phyloP scores from a whole-genome alignment of 345 rosid genomes.

The Salix dunnii region DNA sequence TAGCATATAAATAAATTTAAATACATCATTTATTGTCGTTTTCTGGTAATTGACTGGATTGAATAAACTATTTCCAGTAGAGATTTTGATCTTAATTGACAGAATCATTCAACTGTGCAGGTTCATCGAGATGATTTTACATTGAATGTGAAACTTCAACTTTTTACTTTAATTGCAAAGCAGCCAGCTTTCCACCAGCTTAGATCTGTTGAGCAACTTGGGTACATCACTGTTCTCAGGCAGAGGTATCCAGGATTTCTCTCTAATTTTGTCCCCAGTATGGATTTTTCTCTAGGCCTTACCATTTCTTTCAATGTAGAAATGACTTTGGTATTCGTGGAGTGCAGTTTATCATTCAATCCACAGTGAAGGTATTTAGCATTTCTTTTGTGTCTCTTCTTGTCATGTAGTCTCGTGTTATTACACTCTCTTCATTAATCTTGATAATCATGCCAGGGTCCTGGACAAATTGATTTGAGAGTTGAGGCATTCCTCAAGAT shows the following conservation, averaged over 20 bases:
- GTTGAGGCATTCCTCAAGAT: conserved; percentile 66
- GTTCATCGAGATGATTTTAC: conserved; percentile 77
- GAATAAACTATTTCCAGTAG: neutral
- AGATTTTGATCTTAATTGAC: conserved; percentile 15
- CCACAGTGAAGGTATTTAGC: conserved; percentile 60
- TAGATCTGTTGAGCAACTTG: conserved; percentile 91
- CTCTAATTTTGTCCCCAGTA: neutral
- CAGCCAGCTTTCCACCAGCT: conserved; percentile 96
- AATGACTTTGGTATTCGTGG: conserved; percentile 74
- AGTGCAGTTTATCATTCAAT: conserved; percentile 78
- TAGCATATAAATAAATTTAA: too few species aligned
- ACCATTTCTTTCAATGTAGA: conserved; percentile 34
- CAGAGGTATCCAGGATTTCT: conserved; percentile 48
- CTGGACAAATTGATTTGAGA: conserved; percentile 74
- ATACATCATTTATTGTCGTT: neutral
- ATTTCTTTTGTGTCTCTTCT: neutral
- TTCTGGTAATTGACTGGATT: neutral
- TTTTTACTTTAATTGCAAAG: conserved; percentile 70
- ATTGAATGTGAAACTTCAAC: conserved; percentile 79
- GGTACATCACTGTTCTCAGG: conserved; percentile 70
- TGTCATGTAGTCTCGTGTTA: neutral
- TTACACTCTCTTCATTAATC: neutral
- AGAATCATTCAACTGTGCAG: conserved; percentile 30
- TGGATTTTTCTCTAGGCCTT: neutral
- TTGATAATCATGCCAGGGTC: conserved; percentile 43